A percentile compares a stretch with the other conserved stretches of the same genome.
These are phyloP conservation scores for Ascochyta lentis DNA, from an alignment of 2,329 filamentous ascomycete species.

Conservation along the genomic window DNA sequence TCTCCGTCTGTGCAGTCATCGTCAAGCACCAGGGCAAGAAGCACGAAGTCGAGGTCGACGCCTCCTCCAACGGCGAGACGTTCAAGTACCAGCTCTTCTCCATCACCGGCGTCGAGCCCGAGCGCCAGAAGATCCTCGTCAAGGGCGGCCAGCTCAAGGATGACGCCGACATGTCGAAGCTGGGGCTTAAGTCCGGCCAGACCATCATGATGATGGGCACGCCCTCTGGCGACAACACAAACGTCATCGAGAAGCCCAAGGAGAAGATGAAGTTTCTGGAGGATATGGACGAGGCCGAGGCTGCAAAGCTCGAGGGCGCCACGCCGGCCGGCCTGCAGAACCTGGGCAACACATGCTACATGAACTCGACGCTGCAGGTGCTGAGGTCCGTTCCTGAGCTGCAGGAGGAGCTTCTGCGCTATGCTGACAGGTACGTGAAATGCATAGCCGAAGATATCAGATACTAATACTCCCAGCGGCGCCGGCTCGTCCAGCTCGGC, in stretches of 20 bases:
- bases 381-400: slow-evolving; percentile 89
- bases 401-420: slow-evolving; percentile 76
- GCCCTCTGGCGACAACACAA: slow-evolving; percentile 69
- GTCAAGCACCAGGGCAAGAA: slow-evolving; percentile 97
- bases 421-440: slow-evolving; percentile 53
- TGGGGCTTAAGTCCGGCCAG: slow-evolving; percentile 86
- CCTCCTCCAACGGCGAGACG: slow-evolving; percentile 81
- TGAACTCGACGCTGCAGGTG: slow-evolving; percentile 96
- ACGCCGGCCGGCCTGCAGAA: slow-evolving; percentile 89
- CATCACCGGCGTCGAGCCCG: slow-evolving; percentile 92
- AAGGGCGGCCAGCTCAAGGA: slow-evolving; percentile 96
- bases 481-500: slow-evolving; percentile 43
- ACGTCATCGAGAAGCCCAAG: slow-evolving; percentile 72
- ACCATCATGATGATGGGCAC: slow-evolving; percentile 97
- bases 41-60: slow-evolving; percentile 91
- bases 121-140: slow-evolving; percentile 93
- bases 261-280: slow-evolving; percentile 88
- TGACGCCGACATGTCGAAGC: slow-evolving; percentile 83
- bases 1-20: slow-evolving; percentile 65
- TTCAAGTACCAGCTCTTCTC: slow-evolving; percentile 97
- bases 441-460: no score
- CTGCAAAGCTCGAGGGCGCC: slow-evolving; percentile 80
- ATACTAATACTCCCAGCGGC: slow-evolving; percentile 33
- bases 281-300: slow-evolving; percentile 96
- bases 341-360: slow-evolving; percentile 96